Percentiles rank a stretch among this genome's conserved stretches.
Evolutionary conservation across 2,329 filamentous ascomycete genomes (phyloP).

Genomic region (Penicillium sp.): DNA sequence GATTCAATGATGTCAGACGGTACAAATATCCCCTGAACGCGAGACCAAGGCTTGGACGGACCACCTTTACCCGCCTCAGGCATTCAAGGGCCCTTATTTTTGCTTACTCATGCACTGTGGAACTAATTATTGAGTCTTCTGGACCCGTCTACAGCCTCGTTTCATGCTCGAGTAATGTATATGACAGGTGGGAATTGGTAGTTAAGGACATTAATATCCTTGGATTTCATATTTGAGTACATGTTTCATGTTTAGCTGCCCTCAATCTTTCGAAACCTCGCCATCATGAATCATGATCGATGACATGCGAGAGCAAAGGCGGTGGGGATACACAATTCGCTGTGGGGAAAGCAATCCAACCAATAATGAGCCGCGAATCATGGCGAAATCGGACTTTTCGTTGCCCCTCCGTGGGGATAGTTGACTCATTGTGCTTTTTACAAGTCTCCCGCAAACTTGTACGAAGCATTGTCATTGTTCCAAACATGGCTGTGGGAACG

Average conservation of each 20-base stretch:
- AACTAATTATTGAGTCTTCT: neutral
- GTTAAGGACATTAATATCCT: neutral
- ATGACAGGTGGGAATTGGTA: neutral
- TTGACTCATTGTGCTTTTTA: constrained; percentile 26
- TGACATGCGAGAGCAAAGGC: constrained; percentile 3
- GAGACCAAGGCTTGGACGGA: neutral
- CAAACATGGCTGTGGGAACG: constrained; percentile 36
- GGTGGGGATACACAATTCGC: constrained; percentile 7
- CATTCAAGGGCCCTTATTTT: neutral
- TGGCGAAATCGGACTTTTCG: constrained; percentile 33
- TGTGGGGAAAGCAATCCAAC: constrained; percentile 15
- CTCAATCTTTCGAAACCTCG: neutral
- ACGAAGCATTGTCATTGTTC: constrained; percentile 19
- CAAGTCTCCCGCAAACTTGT: constrained; percentile 11
- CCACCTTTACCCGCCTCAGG: constrained; percentile 6
- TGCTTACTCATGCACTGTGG: neutral
- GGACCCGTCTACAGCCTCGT: neutral
- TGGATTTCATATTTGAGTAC: neutral
- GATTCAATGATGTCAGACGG: constrained; percentile 13
- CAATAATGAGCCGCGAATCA: constrained; percentile 15
- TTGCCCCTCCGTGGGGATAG: constrained; percentile 24
- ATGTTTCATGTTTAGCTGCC: neutral
- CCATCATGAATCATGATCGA: neutral
- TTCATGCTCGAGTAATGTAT: neutral
- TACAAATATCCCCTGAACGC: constrained; percentile 2